Conservation (phyloP, 345 rosid genomes). For the Salix purpurea region DNA sequence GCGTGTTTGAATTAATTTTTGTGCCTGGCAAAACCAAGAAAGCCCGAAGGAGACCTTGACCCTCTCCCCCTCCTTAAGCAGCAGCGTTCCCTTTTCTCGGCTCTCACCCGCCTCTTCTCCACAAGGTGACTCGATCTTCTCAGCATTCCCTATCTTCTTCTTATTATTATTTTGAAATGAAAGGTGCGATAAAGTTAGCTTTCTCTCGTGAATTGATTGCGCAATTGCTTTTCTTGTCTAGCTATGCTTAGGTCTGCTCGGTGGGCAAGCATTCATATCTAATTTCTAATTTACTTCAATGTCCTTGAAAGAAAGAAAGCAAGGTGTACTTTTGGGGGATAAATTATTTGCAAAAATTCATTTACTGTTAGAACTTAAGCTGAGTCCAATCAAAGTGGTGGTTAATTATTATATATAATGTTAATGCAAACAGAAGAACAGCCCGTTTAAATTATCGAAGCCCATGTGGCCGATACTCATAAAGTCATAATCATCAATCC, state of each 20-base stretch:
- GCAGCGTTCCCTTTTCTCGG: background rate
- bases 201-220: background rate
- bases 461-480: background rate
- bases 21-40: too few species aligned
- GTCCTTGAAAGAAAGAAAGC: background rate
- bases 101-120: background rate
- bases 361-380: background rate
- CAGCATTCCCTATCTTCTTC: background rate
- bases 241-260: background rate
- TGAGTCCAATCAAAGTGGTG: slow-evolving; percentile 2
- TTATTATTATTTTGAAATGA: background rate
- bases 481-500: background rate
- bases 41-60: background rate
- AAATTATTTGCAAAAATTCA: background rate
- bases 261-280: too few species aligned
- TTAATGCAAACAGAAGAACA: slow-evolving; percentile 4
- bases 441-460: slow-evolving; percentile 7
- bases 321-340: background rate
- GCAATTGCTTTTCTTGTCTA: background rate
- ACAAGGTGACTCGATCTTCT: background rate
- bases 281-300: background rate
- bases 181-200: background rate
- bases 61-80: background rate
- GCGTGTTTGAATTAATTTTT: too few species aligned
- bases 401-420: too few species aligned